These are phyloP conservation scores for Paramarasmius palmivorus DNA, from an alignment of 1,284 basidiomycete genomes.

Conservation along the genomic window DNA sequence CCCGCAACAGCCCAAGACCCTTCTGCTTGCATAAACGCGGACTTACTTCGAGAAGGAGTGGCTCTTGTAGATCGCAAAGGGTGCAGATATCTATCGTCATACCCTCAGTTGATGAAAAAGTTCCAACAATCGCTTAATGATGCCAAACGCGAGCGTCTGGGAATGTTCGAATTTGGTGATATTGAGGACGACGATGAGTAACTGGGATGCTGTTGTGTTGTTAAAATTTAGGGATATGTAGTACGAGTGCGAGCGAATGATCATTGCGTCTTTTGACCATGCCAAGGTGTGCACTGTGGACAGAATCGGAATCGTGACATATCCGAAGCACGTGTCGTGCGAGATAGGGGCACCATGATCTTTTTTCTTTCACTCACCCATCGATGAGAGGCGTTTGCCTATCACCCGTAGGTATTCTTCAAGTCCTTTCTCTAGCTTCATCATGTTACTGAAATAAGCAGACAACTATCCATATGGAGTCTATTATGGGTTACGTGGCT, in stretches of 20 bases:
- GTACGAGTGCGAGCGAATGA: background rate
- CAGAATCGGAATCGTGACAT: too few species aligned
- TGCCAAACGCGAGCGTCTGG: slow-evolving; percentile 76
- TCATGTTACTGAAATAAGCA: too few species aligned
- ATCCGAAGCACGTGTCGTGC: too few species aligned
- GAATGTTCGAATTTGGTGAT: slow-evolving; percentile 89
- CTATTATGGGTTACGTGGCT: too few species aligned
- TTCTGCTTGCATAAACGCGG: slow-evolving; percentile 80
- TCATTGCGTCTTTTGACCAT: too few species aligned
- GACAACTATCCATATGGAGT: too few species aligned
- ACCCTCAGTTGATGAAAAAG: slow-evolving; percentile 70
- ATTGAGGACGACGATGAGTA: slow-evolving; percentile 71
- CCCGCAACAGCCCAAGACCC: slow-evolving; percentile 67
- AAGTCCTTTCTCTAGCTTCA: too few species aligned
- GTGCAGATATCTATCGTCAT: slow-evolving; percentile 71
- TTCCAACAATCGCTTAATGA: slow-evolving; percentile 60
- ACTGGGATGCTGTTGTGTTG: background rate
- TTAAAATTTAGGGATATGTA: background rate
- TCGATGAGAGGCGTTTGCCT: too few species aligned
- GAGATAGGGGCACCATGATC: too few species aligned
- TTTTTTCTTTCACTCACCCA: too few species aligned
- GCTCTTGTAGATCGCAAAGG: slow-evolving; percentile 79
- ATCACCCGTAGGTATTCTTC: too few species aligned
- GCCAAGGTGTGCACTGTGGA: too few species aligned
- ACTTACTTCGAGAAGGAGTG: slow-evolving; percentile 78